Base-by-base conservation (phyloP, 108 stramenopile genomes). In the Epipyxis sp. region DNA sequence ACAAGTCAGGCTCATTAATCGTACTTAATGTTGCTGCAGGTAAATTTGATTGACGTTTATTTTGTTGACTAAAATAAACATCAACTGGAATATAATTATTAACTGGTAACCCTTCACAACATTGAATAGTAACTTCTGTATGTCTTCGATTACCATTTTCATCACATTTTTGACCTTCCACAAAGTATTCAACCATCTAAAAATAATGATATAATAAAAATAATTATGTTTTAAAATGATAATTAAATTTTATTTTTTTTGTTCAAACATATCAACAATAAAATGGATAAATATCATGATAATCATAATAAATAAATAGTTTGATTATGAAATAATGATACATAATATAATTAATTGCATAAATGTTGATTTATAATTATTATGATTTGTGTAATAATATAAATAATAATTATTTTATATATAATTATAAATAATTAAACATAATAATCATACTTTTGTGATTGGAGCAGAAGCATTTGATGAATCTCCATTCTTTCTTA, bases 141-240 rank as follows among this genome's bases (percentile, higher is more conserved):
- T 16, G 34, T 6, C 61, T 16, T 25, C 34, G 10, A 10, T 65
- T 16, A 37, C 35, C 35, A 37, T 29, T 65, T 32, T 65, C 61
- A 37, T 65, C 34, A 25, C 61, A 65, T 65, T 6, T 3, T 25
- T 65, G 61, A 13, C 61, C 61, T 6, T 32, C 61, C 34, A 32
- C 25, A 32, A 35, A 65, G 35, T 65, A 25, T 32, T 65, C 61
- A 35, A 65, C 61, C 61, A 65, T 6, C 61, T 65, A 25, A 16
- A 3, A 65, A 35, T 32, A 29, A 65, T 57, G 54, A 57, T 16
- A 57, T 57, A 57, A 57, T 25, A 57, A 57, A 57, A 57, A 57
- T 57, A 25, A 57, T 20, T 16, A 25, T 16, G 54, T 20, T 57
- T 57, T 16, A 25, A 25, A 20, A 25, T 16, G 54, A n/a, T n/a